Conservation (phyloP, 805 yeast genomes). For the Yarrowia phangngaensis region DNA sequence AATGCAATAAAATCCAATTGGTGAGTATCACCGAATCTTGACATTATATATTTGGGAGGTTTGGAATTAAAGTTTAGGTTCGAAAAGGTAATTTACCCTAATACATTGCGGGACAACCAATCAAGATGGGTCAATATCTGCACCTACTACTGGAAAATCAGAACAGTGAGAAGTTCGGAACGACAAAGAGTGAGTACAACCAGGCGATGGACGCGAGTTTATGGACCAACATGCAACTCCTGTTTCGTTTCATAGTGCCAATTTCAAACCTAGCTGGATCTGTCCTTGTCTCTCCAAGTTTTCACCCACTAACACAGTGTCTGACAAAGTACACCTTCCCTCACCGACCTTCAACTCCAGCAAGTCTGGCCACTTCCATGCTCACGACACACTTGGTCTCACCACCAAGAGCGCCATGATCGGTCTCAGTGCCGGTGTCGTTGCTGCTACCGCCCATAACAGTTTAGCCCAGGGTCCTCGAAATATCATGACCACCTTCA, state of each 20-base stretch:
- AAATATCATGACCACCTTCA: slow-evolving; percentile 19
- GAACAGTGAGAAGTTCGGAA: slow-evolving; percentile 22
- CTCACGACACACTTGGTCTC: slow-evolving; percentile 18
- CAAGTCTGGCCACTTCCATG: slow-evolving; percentile 6
- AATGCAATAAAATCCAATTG: too few relatives aligned
- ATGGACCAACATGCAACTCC: too few relatives aligned
- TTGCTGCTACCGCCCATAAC: slow-evolving; percentile 18
- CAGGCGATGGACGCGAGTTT: neutral
- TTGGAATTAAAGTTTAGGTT: neutral
- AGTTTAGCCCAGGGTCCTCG: slow-evolving; percentile 22
- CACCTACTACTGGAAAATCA: slow-evolving; percentile 18
- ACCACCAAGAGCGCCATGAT: slow-evolving; percentile 17
- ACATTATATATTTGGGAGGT: neutral
- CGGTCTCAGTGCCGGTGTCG: slow-evolving; percentile 14
- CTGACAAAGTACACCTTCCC: slow-evolving; percentile 21
- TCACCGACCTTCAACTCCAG: slow-evolving; percentile 26
- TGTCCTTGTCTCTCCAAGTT: too few relatives aligned
- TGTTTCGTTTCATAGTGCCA: too few relatives aligned
- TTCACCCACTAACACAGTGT: slow-evolving; percentile 25
- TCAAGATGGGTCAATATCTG: slow-evolving; percentile 18
- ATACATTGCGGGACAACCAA: slow-evolving; percentile 20
- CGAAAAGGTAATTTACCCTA: slow-evolving; percentile 1
- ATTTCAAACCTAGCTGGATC: too few relatives aligned
- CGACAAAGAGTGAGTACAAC: slow-evolving; percentile 22
- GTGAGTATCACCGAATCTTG: too few relatives aligned